Evolutionary conservation across 2,329 filamentous ascomycete species (phyloP).

Genomic region (Diplodia sapinea): DNA sequence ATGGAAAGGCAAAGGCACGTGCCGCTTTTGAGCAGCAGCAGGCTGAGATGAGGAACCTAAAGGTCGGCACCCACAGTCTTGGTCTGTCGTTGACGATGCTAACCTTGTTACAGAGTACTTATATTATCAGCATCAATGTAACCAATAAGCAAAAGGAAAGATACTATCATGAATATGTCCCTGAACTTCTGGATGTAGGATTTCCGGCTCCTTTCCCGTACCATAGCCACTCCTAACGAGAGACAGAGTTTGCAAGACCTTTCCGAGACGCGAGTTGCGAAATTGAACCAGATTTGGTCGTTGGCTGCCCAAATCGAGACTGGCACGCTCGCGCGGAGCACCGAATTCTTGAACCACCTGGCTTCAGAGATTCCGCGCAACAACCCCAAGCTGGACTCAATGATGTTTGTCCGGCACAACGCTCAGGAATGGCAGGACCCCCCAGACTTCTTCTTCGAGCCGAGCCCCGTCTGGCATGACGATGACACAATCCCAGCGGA

Average conservation of each 20-base stretch:
- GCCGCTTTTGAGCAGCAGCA: constrained; percentile 91
- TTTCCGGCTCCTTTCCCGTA: background rate
- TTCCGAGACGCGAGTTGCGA: constrained; percentile 83
- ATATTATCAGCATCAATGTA: constrained; percentile 92
- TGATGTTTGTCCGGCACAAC: constrained; percentile 98
- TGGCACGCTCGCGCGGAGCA: constrained; percentile 76
- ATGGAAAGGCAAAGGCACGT: constrained; percentile 84
- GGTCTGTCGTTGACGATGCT: constrained; percentile 31
- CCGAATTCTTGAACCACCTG: constrained; percentile 73
- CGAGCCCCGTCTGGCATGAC: constrained; percentile 96
- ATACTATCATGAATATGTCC: constrained; percentile 96
- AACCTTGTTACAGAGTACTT: constrained; percentile 71
- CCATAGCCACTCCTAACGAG: constrained; percentile 34
- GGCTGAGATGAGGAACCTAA: constrained; percentile 94
- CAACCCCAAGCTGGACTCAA: constrained; percentile 84
- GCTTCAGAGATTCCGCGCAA: constrained; percentile 85
- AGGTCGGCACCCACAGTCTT: constrained; percentile 49
- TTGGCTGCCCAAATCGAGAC: constrained; percentile 79
- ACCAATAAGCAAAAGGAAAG: constrained; percentile 97
- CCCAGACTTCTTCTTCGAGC: constrained; percentile 82
- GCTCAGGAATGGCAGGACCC: constrained; percentile 83
- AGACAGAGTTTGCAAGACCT: constrained; percentile 77
- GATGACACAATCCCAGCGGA: constrained; percentile 86
- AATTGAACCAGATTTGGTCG: constrained; percentile 85
- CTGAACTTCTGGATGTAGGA: constrained; percentile 84